phyloP scores from a whole-genome alignment of 148 eudicot genomes.

The Nyssa sinensis region DNA sequence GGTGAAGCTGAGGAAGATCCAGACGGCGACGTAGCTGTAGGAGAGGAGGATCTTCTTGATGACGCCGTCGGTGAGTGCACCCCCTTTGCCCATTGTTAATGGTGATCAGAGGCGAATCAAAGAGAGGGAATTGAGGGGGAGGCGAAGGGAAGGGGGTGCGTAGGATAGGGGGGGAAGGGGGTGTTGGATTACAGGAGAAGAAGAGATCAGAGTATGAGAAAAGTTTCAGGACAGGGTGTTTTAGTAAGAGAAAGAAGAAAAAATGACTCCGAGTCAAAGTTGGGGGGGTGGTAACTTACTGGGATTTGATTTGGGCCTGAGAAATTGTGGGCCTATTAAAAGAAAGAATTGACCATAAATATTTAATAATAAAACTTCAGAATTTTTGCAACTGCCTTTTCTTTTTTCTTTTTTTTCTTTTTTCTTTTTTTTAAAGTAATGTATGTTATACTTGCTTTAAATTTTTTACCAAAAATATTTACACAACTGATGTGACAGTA shows the following conservation, averaged over 20 bases:
- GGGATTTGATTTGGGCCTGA: not conserved
- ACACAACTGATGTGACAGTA: no score
- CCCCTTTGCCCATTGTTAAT: constrained; percentile 6
- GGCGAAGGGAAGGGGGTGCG: not conserved
- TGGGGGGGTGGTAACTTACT: not conserved
- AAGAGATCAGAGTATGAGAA: not conserved
- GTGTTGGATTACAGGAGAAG: not conserved
- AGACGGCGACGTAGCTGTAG: constrained; percentile 18
- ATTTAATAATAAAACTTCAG: no score
- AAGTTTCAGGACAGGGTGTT: not conserved
- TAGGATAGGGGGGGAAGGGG: not conserved
- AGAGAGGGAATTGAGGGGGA: not conserved
- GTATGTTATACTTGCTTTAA: no score
- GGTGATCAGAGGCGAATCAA: no score
- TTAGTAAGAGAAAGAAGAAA: no score
- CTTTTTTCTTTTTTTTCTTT: no score
- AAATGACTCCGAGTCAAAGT: no score
- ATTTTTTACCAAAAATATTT: no score
- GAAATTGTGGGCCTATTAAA: no score
- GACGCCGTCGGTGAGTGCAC: constrained; percentile 3
- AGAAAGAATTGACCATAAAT: no score
- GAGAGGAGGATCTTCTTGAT: constrained; percentile 19
- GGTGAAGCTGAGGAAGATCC: constrained; percentile 24
- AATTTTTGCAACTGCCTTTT: no score
- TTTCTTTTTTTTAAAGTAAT: no score